Evolutionary conservation across 257 asterid species (phyloP).

Genomic region (Voacanga thouarsii): DNA sequence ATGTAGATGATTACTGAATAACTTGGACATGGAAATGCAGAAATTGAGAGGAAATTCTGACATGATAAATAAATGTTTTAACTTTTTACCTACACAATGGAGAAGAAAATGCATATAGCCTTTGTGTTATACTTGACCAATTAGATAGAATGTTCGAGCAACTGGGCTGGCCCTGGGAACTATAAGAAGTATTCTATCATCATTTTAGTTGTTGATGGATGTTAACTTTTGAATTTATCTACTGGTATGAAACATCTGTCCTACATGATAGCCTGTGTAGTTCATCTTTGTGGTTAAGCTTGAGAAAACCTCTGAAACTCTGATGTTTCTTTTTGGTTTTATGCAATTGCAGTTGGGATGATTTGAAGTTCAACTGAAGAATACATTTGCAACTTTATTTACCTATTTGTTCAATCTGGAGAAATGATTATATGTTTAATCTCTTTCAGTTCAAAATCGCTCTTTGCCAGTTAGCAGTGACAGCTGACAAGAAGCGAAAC

Average conservation of each 20-base stretch:
- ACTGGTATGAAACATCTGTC: neutral
- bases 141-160: neutral
- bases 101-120: too few relatives aligned
- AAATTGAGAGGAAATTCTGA: neutral
- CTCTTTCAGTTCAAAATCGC: conserved; percentile 76
- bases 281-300: neutral
- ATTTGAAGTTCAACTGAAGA: neutral
- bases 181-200: neutral
- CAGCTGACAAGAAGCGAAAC: conserved; percentile 59
- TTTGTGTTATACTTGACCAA: neutral
- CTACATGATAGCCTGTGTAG: neutral
- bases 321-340: neutral
- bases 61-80: neutral
- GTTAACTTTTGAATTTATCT: neutral
- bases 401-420: neutral
- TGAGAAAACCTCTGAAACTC: neutral
- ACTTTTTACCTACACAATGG: neutral
- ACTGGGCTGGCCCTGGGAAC: neutral
- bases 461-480: conserved; percentile 76
- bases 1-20: neutral
- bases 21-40: neutral
- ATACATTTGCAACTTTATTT: neutral
- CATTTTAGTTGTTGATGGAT: neutral
- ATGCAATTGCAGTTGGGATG: neutral
- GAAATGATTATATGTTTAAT: conserved; percentile 6